A percentile compares a stretch with the other conserved stretches of the same genome.
phyloP scores from a whole-genome alignment of 2,329 filamentous ascomycete species.

The Hypoxylon sp. region DNA sequence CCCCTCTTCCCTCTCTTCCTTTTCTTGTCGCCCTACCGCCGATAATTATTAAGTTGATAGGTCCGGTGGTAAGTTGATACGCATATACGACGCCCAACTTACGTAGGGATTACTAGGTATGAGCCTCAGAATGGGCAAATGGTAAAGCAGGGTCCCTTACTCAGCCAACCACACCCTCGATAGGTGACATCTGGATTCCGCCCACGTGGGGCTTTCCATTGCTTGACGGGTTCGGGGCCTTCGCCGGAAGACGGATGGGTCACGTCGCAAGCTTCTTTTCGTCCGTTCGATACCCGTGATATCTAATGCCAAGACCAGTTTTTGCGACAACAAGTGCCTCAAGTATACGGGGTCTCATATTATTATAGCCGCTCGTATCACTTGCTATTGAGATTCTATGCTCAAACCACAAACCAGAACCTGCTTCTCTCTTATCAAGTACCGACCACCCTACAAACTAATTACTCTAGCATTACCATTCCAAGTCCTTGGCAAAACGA shows the following conservation, averaged over 20 bases:
- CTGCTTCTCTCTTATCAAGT: background rate
- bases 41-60: constrained; percentile 19
- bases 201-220: constrained; percentile 37
- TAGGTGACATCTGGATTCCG: constrained; percentile 3
- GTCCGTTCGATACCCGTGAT: constrained; percentile 26
- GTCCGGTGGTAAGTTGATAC: constrained; percentile 2
- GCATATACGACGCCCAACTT: constrained; percentile 19
- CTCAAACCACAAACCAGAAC: too few relatives aligned
- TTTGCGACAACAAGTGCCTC: constrained; percentile 35
- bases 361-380: background rate
- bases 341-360: constrained; percentile 3
- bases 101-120: constrained; percentile 33
- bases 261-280: constrained; percentile 7
- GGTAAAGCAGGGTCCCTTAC: constrained; percentile 24
- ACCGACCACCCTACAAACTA: background rate
- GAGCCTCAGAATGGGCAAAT: constrained; percentile 21
- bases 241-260: constrained; percentile 5
- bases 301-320: constrained; percentile 19
- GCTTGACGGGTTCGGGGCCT: background rate
- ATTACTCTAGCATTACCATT: constrained; percentile 3
- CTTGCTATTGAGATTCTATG: background rate
- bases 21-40: constrained; percentile 8
- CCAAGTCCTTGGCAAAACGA: constrained; percentile 14
- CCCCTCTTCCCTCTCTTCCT: background rate
- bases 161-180: constrained; percentile 35